Percentiles rank a stretch among this genome's conserved stretches.
These are phyloP conservation scores for Trichoderma breve DNA, from an alignment of 2,329 filamentous ascomycete species.

Conservation along the genomic window DNA sequence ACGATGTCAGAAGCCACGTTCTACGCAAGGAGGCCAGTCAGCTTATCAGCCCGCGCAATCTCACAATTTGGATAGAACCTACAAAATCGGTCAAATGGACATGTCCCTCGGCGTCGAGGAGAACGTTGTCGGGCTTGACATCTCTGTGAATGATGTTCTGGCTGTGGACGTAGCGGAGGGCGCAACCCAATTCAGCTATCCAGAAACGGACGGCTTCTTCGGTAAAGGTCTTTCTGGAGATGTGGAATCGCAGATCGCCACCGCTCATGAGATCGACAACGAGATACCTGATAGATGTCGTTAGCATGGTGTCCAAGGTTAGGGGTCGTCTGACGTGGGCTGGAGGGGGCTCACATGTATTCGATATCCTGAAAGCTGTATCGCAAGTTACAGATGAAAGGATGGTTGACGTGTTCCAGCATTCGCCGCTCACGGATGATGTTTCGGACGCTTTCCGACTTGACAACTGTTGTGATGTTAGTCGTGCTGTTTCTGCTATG, in stretches of 20 bases:
- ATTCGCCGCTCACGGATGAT: conserved; percentile 97
- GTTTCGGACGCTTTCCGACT: conserved; percentile 95
- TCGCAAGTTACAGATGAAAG: conserved; percentile 95
- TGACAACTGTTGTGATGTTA: conserved; percentile 66
- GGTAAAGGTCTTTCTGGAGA: conserved; percentile 95
- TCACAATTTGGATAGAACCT: conserved; percentile 38
- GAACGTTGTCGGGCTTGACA: conserved; percentile 87
- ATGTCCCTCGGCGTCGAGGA: conserved; percentile 85
- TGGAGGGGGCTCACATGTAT: conserved; percentile 70
- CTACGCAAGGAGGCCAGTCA: conserved; percentile 45
- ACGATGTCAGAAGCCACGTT: conserved; percentile 95
- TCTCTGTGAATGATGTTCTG: conserved; percentile 90
- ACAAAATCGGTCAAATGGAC: conserved; percentile 98
- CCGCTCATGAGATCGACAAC: conserved; percentile 98
- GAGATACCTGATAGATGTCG: conserved; percentile 66
- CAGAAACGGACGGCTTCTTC: conserved; percentile 96
- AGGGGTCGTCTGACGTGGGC: not conserved
- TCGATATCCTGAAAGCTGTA: conserved; percentile 99
- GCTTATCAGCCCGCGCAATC: not conserved
- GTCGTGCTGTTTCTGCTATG: conserved; percentile 13
- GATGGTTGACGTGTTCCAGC: conserved; percentile 96
- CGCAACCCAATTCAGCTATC: conserved; percentile 92
- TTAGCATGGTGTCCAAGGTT: not conserved
- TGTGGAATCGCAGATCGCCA: conserved; percentile 94
- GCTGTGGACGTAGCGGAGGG: conserved; percentile 78